These are phyloP conservation scores for Leccinum obscurum DNA, from an alignment of 768 basidiomycete genomes.

Conservation along the genomic window DNA sequence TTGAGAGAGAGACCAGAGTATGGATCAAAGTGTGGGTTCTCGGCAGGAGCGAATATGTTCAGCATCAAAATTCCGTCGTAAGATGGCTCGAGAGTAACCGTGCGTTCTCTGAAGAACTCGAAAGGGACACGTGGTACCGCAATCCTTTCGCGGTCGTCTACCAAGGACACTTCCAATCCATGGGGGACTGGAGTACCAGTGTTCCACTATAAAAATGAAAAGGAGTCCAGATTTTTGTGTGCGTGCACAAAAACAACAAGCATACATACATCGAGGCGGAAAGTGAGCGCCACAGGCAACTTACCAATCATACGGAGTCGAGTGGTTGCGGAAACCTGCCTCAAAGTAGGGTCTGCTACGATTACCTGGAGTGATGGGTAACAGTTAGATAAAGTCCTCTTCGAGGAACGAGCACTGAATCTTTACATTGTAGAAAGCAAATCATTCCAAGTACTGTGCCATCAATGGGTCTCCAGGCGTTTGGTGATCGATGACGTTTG, in stretches of 20 bases:
- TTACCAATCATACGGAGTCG: conserved; percentile 10
- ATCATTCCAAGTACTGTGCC: too few relatives aligned
- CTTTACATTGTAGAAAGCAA: conserved; percentile 9
- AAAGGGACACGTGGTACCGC: too few relatives aligned
- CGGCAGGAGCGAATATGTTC: too few relatives aligned
- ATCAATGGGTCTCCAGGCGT: too few relatives aligned
- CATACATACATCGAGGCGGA: conserved; percentile 1
- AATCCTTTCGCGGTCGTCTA: not conserved
- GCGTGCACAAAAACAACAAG: not conserved
- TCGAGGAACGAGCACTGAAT: not conserved
- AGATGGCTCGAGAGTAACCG: too few relatives aligned
- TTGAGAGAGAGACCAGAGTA: too few relatives aligned
- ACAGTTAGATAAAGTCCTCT: not conserved
- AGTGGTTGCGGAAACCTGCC: conserved; percentile 7
- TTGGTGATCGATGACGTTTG: too few relatives aligned
- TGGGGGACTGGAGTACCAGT: not conserved
- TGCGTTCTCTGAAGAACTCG: too few relatives aligned
- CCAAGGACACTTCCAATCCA: conserved; percentile 7
- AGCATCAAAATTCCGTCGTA: too few relatives aligned
- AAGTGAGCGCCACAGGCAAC: not conserved
- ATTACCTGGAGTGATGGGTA: not conserved
- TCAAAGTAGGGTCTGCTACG: conserved; percentile 12
- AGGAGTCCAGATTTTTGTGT: not conserved
- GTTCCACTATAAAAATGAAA: conserved; percentile 4
- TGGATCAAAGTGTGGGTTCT: too few relatives aligned